Evolutionary conservation across 306 rosid species (phyloP).

Genomic region (Prinsepia uniflora): DNA sequence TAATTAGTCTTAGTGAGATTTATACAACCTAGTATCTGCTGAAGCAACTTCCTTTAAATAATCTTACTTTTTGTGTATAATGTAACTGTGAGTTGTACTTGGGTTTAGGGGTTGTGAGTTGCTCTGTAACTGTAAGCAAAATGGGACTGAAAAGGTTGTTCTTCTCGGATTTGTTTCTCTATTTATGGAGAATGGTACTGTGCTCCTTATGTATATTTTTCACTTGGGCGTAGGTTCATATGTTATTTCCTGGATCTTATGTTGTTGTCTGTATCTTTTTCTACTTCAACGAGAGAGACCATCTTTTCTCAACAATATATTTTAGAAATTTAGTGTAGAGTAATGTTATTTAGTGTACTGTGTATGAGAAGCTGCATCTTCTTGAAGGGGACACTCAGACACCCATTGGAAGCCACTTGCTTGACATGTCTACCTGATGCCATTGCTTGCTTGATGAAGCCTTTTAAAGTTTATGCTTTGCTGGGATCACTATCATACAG

Average conservation of each 20-base stretch:
- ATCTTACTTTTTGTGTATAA: background rate
- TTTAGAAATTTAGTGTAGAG: background rate
- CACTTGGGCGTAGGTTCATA: slow-evolving; percentile 7
- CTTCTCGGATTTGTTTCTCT: background rate
- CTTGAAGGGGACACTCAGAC: background rate
- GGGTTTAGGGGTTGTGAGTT: slow-evolving; percentile 16
- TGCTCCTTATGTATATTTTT: slow-evolving; percentile 10
- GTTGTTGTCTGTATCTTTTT: too few species aligned
- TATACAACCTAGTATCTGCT: slow-evolving; percentile 14
- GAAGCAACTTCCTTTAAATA: slow-evolving; percentile 13
- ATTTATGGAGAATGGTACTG: slow-evolving; percentile 5
- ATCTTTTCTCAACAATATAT: slow-evolving; percentile 2
- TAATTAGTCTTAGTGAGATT: slow-evolving; percentile 20
- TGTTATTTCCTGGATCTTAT: background rate
- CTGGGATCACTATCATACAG: background rate
- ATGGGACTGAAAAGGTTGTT: slow-evolving; percentile 1
- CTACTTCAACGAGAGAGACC: too few species aligned
- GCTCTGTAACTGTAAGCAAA: background rate
- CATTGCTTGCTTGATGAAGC: slow-evolving; percentile 5
- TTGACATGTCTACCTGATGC: slow-evolving; percentile 5
- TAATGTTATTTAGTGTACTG: slow-evolving; percentile 5
- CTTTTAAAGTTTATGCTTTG: background rate
- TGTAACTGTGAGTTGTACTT: background rate
- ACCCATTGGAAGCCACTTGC: background rate
- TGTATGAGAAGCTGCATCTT: slow-evolving; percentile 17